Evolutionary conservation across 371 early-diverging fungal species (phyloP), one percentile per base, ranked within the genome.

Genomic region (Rhizopus arrhizus): DNA sequence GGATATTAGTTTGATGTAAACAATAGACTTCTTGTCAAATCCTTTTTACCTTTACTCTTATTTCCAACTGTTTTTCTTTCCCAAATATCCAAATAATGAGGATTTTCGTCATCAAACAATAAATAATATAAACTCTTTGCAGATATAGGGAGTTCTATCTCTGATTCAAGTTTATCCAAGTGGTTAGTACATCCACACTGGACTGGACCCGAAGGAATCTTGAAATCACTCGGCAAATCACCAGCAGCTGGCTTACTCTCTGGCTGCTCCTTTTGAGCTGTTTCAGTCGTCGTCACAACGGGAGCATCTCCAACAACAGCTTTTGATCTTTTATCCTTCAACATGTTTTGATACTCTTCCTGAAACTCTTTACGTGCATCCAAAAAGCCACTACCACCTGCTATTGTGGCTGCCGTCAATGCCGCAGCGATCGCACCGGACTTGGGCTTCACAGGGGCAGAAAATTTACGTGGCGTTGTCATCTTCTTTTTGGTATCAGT

Each of bases 171-270:
- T 56, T 83, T 84, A 47, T 91, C 91, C 28, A 84, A 63, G 65
- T 91, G 91, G 31, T 82, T 83, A 43, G 81, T 75, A 65, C 91
- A 91, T 10, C 77, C 82, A 56, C 91, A 91, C 72, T 7, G 84
- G 84, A 0, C 69, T 7, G 82, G 80, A 0, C 66, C 67, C 0
- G 74, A 41, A 0, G 89, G 91, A 7, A 47, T 54, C 5, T 81
- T 73, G 9, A 86, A 62, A 4, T 66, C 55, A 0, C 71, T 55
- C 45, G 79, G 83, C 74, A 8, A 77, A 53, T 64, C 61, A 3
- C 77, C 56, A 31, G 81, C 82, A 7, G 7, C 9, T 38, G 38
- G 38, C 11, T 9, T 10, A 68, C 56, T 57, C 47, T 51, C 4
- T 31, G 9, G 38, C 38, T 22, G 22, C 22, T 22, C 22, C 22